A percentile compares a stretch with the other conserved stretches of the same genome.
These are phyloP conservation scores for Papilionanthe hybrid DNA, from an alignment of 116 monocot species.

Conservation along the genomic window DNA sequence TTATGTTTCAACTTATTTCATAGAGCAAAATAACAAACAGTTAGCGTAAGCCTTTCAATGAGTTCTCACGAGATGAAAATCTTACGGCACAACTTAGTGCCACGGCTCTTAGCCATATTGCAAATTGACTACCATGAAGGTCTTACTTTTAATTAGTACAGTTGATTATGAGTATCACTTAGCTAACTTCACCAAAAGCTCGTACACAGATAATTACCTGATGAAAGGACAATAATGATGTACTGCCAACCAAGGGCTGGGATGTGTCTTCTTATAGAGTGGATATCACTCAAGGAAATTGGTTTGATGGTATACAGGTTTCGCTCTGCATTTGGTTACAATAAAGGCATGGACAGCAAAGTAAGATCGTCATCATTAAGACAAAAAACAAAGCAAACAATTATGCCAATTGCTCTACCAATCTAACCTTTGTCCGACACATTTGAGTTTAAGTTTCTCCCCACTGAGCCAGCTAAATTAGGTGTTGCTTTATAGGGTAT, in stretches of 20 bases:
- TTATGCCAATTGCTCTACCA: background rate
- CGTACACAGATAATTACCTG: slow-evolving; percentile 34
- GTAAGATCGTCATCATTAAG: background rate
- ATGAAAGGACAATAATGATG: slow-evolving; percentile 83
- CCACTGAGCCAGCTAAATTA: background rate
- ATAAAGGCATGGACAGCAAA: background rate
- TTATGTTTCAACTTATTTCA: too few species aligned
- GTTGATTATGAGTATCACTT: too few species aligned
- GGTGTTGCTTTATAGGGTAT: slow-evolving; percentile 2
- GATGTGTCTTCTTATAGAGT: slow-evolving; percentile 75
- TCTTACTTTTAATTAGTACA: background rate
- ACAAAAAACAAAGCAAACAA: background rate
- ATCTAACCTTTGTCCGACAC: slow-evolving; percentile 51
- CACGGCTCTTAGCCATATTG: too few species aligned
- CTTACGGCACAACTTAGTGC: too few species aligned
- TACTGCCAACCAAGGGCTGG: slow-evolving; percentile 89
- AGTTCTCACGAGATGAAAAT: too few species aligned
- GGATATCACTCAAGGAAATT: slow-evolving; percentile 60
- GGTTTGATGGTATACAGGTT: slow-evolving; percentile 76
- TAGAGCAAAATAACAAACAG: too few species aligned
- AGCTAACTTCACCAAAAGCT: background rate
- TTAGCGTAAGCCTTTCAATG: too few species aligned
- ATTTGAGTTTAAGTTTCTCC: slow-evolving; percentile 14
- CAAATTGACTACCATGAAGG: background rate
- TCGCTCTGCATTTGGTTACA: slow-evolving; percentile 48